Conservation (phyloP, 768 basidiomycete genomes). For the Suillus variegatus region DNA sequence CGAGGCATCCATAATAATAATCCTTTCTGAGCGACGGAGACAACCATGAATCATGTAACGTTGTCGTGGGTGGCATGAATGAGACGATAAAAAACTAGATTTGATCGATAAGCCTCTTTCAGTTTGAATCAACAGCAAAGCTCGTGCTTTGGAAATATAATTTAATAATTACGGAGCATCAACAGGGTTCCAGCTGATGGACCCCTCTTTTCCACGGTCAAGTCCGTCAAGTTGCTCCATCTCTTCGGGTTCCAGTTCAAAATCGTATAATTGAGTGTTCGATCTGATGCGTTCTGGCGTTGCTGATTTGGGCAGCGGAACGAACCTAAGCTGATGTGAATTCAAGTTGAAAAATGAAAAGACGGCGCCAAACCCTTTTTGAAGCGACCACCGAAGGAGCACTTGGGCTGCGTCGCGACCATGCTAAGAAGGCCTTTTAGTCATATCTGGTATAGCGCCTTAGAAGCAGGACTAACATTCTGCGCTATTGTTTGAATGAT, state of each 20-base stretch:
- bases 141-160: not conserved
- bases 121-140: not conserved
- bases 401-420: slow-evolving; percentile 72
- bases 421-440: slow-evolving; percentile 38
- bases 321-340: slow-evolving; percentile 47
- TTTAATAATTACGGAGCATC: slow-evolving; percentile 36
- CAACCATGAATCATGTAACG: not conserved
- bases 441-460: not conserved
- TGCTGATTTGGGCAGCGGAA: slow-evolving; percentile 82
- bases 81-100: not conserved
- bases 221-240: slow-evolving; percentile 65
- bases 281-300: slow-evolving; percentile 69
- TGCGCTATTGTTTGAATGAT: slow-evolving; percentile 54
- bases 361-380: slow-evolving; percentile 61
- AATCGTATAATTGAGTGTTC: slow-evolving; percentile 77
- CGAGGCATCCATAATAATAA: not conserved
- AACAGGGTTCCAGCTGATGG: slow-evolving; percentile 85
- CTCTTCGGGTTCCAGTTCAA: slow-evolving; percentile 66
- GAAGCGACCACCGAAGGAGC: slow-evolving; percentile 88
- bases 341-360: not conserved
- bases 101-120: slow-evolving; percentile 5
- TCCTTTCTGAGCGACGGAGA: not conserved
- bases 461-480: slow-evolving; percentile 46
- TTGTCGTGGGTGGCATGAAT: not conserved
- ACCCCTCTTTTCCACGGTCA: slow-evolving; percentile 72